phyloP scores from a whole-genome alignment of 169 alveolate genomes.

The Amoebophrya sp. region DNA sequence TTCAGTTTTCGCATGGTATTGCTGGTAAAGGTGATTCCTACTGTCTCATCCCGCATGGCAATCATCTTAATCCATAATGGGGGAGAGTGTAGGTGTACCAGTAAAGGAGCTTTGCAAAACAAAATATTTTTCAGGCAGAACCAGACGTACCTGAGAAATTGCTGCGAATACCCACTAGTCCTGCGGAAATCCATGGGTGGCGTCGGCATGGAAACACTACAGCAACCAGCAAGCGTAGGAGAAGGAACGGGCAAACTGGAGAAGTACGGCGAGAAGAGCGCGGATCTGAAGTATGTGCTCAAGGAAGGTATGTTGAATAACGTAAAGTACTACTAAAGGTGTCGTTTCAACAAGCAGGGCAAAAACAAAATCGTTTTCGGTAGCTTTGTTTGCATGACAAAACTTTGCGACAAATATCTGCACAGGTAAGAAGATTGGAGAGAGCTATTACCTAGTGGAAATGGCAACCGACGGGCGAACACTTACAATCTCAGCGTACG shows the following conservation, averaged over 20 bases:
- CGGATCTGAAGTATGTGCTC: conserved; percentile 26
- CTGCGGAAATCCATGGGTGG: not conserved
- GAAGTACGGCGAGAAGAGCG: not conserved
- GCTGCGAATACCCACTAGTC: conserved; percentile 35
- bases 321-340: too few species aligned
- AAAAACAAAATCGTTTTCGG: too few species aligned
- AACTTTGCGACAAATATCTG: too few species aligned
- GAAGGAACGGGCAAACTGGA: not conserved
- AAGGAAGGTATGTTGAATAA: conserved; percentile 32
- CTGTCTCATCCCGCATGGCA: too few species aligned
- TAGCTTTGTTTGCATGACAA: too few species aligned
- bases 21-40: too few species aligned
- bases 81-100: too few species aligned
- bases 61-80: too few species aligned
- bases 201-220: too few species aligned
- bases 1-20: too few species aligned
- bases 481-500: conserved; percentile 32
- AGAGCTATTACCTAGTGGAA: conserved; percentile 32
- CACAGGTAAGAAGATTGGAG: conserved; percentile 21
- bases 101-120: not conserved
- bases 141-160: conserved; percentile 28
- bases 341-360: too few species aligned
- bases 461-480: conserved; percentile 35
- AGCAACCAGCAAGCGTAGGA: not conserved
- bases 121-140: not conserved